phyloP scores from a whole-genome alignment of 768 basidiomycete genomes.

The Tubosaeta sp. region DNA sequence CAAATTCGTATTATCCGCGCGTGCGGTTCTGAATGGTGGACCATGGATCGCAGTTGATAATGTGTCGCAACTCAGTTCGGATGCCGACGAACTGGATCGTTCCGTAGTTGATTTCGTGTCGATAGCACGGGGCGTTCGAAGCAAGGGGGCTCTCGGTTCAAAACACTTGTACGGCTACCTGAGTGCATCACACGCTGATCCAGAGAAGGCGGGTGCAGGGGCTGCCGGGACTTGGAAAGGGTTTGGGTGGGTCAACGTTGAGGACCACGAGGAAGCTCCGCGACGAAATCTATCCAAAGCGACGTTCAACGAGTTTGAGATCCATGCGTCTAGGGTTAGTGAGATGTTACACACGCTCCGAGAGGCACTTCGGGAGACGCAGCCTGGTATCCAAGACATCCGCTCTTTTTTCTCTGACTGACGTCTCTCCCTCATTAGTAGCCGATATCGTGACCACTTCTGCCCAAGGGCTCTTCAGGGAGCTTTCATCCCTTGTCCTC shows the following conservation, averaged over 20 bases:
- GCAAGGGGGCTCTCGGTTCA: slow-evolving; percentile 21
- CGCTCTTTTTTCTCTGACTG: neutral
- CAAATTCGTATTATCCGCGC: slow-evolving; percentile 79
- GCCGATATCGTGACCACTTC: slow-evolving; percentile 22
- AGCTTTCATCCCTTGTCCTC: slow-evolving; percentile 39
- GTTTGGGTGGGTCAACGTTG: slow-evolving; percentile 45
- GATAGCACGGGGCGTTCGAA: slow-evolving; percentile 48
- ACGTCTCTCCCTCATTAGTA: slow-evolving; percentile 4
- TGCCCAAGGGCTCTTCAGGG: slow-evolving; percentile 32
- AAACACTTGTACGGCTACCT: slow-evolving; percentile 38
- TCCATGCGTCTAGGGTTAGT: slow-evolving; percentile 24
- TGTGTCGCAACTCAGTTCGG: slow-evolving; percentile 53
- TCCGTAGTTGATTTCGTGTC: slow-evolving; percentile 63
- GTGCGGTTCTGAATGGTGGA: slow-evolving; percentile 60
- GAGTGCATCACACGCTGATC: slow-evolving; percentile 33
- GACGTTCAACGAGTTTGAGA: slow-evolving; percentile 33
- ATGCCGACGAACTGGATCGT: slow-evolving; percentile 69
- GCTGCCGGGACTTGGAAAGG: slow-evolving; percentile 50
- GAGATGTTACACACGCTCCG: slow-evolving; percentile 23
- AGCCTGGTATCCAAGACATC: slow-evolving; percentile 15
- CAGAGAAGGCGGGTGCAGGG: slow-evolving; percentile 46
- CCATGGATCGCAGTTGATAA: slow-evolving; percentile 22
- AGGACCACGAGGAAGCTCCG: slow-evolving; percentile 31
- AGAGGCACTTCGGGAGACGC: slow-evolving; percentile 16
- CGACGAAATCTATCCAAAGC: slow-evolving; percentile 23